Percentiles rank a stretch among this genome's conserved stretches.
phyloP scores from a whole-genome alignment of 108 stramenopile genomes.

The Skeletonema marinoi region DNA sequence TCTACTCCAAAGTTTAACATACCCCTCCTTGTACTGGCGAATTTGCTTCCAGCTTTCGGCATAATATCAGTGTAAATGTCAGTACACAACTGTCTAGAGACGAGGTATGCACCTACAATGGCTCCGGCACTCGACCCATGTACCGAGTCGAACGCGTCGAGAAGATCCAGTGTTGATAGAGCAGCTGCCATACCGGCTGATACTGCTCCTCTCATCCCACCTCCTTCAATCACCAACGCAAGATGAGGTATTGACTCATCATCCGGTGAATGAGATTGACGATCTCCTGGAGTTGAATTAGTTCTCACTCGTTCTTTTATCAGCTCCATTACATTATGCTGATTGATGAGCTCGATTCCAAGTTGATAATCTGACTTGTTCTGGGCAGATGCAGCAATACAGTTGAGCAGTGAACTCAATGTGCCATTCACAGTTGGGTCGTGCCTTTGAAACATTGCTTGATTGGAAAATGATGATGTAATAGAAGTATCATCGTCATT shows the following conservation, averaged over 20 bases:
- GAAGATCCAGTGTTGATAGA: constrained; percentile 45
- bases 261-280: not conserved
- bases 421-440: constrained; percentile 51
- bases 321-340: constrained; percentile 43
- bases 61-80: constrained; percentile 58
- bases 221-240: constrained; percentile 55
- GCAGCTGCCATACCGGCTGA: constrained; percentile 59
- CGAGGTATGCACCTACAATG: constrained; percentile 55
- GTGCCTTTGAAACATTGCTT: constrained; percentile 26
- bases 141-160: constrained; percentile 53
- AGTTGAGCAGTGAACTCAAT: constrained; percentile 33
- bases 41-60: constrained; percentile 43
- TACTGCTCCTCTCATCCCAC: constrained; percentile 61
- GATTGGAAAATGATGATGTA: not conserved
- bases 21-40: constrained; percentile 40
- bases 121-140: constrained; percentile 52
- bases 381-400: not conserved
- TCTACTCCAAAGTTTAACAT: constrained; percentile 46
- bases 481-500: not conserved
- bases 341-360: constrained; percentile 35
- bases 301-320: constrained; percentile 36
- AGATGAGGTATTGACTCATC: constrained; percentile 29
- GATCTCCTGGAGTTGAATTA: constrained; percentile 49
- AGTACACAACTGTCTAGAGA: constrained; percentile 49
- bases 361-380: constrained; percentile 28